Evolutionary conservation across 306 rosid genomes (phyloP).

Genomic region (Abrus pulchellus): DNA sequence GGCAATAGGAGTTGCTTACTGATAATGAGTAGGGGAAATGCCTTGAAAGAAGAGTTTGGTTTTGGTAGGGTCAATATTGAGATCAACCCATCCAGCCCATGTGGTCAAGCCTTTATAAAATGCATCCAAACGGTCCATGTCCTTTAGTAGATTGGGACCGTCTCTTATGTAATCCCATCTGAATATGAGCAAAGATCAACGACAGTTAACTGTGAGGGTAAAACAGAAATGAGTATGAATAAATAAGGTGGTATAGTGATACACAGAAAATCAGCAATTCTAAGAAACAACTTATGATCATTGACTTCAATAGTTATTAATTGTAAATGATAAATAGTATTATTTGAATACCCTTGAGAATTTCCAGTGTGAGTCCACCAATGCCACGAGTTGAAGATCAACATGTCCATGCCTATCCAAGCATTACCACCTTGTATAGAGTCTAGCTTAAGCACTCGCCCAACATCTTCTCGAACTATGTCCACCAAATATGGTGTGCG

Average conservation of each 20-base stretch:
- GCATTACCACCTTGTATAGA: constrained; percentile 74
- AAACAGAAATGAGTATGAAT: not conserved
- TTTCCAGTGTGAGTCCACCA: constrained; percentile 93
- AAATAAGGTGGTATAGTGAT: not conserved
- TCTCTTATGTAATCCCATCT: constrained; percentile 87
- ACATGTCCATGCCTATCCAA: constrained; percentile 78
- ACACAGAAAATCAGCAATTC: not conserved
- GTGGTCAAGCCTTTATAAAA: constrained; percentile 73
- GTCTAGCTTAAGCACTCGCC: constrained; percentile 70
- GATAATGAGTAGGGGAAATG: constrained; percentile 86
- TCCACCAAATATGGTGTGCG: constrained; percentile 90
- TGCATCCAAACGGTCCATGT: constrained; percentile 84
- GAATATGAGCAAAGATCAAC: constrained; percentile 38
- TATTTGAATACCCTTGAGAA: constrained; percentile 69
- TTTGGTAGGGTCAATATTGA: constrained; percentile 61
- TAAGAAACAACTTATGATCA: not conserved
- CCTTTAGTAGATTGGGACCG: constrained; percentile 58
- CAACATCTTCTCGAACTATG: constrained; percentile 61
- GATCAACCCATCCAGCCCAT: constrained; percentile 89
- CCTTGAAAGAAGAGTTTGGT: constrained; percentile 89
- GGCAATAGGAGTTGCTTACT: constrained; percentile 57
- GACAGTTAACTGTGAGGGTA: not conserved
- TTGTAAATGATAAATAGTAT: not conserved
- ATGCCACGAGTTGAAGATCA: constrained; percentile 95
- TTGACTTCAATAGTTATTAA: not conserved